These are phyloP conservation scores for Xylariaceae sp. DNA, from an alignment of 2,329 filamentous ascomycete species.

Conservation along the genomic window DNA sequence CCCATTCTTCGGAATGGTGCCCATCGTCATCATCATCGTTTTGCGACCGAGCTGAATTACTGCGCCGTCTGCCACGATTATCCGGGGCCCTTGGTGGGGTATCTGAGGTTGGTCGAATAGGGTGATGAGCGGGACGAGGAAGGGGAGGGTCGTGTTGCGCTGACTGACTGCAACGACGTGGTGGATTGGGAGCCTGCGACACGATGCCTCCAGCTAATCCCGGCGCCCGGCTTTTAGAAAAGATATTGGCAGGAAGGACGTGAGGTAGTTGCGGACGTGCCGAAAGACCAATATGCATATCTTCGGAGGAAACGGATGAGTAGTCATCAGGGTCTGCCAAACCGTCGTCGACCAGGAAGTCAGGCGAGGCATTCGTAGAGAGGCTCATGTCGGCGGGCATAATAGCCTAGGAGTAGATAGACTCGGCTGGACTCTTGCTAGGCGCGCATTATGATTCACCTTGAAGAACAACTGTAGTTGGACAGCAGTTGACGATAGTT, in stretches of 20 bases:
- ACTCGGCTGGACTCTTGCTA: conserved; percentile 9
- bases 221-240: conserved; percentile 27
- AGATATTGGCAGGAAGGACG: conserved; percentile 21
- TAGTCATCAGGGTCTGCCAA: conserved; percentile 12
- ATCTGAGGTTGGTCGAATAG: neutral
- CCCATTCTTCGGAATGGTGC: conserved; percentile 1
- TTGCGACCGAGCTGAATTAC: neutral
- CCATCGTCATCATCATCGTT: conserved; percentile 2
- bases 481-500: neutral
- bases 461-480: conserved; percentile 9
- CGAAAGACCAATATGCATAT: conserved; percentile 23
- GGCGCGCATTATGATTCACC: conserved; percentile 12
- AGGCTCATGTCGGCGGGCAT: conserved; percentile 17
- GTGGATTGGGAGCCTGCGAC: conserved; percentile 3
- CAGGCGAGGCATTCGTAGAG: conserved; percentile 9
- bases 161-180: conserved; percentile 9
- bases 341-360: conserved; percentile 1
- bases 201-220: conserved; percentile 19
- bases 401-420: conserved; percentile 5
- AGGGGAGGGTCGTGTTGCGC: conserved; percentile 1
- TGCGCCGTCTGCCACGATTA: neutral
- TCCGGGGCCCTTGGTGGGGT: neutral
- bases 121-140: neutral
- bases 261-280: conserved; percentile 26
- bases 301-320: conserved; percentile 24